Evolutionary conservation across 2,329 filamentous ascomycete genomes (phyloP), one percentile per base, ranked within the genome.

Genomic region (Epichloe uncinata): DNA sequence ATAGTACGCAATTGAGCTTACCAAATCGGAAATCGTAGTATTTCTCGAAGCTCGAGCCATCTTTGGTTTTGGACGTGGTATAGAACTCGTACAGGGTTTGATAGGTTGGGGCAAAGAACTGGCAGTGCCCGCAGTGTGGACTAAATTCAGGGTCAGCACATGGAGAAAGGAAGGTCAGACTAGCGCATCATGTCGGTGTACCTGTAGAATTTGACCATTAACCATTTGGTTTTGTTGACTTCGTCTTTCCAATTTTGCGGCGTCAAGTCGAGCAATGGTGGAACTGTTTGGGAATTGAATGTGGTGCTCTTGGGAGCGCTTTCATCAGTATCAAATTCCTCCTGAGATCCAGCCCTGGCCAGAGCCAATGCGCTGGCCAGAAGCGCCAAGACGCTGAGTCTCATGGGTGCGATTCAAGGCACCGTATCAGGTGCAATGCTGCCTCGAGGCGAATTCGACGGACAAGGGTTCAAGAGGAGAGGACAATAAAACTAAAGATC

Each of bases 1-100:
- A 87, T 33, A 87, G 87, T 48, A 89, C 71, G 66, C 93, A 98
- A 69, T 98, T 88, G 55, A 98, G 69, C 51, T 78, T 80, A 33
- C 78, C 91, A 62, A 98, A 96, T 58, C 86, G 82, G 66, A 95
- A 91, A 67, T 91, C 81, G 68, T 97, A 97, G 65, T 82, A 93
- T 49, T 82, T 75, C 34, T 82, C 81, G 61, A 96, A 96, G 30
- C 69, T 67, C 40, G 74, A 69, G 69, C 79, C 55, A 64, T 73
- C 58, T 64, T 83, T 70, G 15, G 85, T 84, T 59, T 88, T 83
- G 37, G 87, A 93, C 37, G 90, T 96, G 70, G 87, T 73, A 71
- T 96, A 98, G 67, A 83, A 96, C 70, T 98, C 93, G 73, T 97
- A 95, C 13, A 91, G 68, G 5, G 90, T 96, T 68, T 97, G 89